Evolutionary conservation across 2,329 filamentous ascomycete genomes (phyloP), one percentile per base, ranked within the genome.

Genomic region (Coniochaeta ligniaria): DNA sequence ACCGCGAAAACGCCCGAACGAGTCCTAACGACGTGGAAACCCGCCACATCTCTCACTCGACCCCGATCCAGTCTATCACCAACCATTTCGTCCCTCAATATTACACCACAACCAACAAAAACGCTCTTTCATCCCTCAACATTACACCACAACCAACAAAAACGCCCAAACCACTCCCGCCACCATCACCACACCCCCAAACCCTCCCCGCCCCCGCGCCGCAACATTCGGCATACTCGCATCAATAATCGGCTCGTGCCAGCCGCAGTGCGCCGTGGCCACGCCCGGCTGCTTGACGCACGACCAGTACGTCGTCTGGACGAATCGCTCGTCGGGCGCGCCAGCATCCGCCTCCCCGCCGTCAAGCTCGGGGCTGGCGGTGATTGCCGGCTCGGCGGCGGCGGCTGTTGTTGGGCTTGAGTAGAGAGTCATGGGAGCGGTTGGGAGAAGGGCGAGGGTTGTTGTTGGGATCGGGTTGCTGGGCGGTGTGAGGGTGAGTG

Each of bases 281-380:
- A 70, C 64, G 1, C 65, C 65, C 11, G 60, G 72, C 52, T 65
- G 66, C 16, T 71, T 70, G 7, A 71, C 70, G 62, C 75, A 76
- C 28, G 71, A 71, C 63, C 70, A 76, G 62, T 75, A 76, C 6
- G 74, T 76, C n/a, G 72, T 73, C 66, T 76, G 72, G 14, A 68
- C 63, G 61, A 72, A 74, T 22, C 71, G 60, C 41, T 63, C 63
- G 45, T 64, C 65, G 26, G 64, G 7, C 38, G 38, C 38, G 38
- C 11, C 38, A n/a, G 38, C 38, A n/a, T n/a, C 38, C 4, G 38
- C 16, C 3, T 41, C 61, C 43, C 59, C 65, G 38, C 66, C 64
- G 38, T 69, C 62, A 12, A 64, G 62, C 28, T 63, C 55, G 2
- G 69, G 35, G 63, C 64, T 38, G 52, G 57, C 16, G 33, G 63